Percentiles rank a stretch among this genome's conserved stretches.
phyloP scores from a whole-genome alignment of 2,329 filamentous ascomycete species.

The Neobulgaria alba region DNA sequence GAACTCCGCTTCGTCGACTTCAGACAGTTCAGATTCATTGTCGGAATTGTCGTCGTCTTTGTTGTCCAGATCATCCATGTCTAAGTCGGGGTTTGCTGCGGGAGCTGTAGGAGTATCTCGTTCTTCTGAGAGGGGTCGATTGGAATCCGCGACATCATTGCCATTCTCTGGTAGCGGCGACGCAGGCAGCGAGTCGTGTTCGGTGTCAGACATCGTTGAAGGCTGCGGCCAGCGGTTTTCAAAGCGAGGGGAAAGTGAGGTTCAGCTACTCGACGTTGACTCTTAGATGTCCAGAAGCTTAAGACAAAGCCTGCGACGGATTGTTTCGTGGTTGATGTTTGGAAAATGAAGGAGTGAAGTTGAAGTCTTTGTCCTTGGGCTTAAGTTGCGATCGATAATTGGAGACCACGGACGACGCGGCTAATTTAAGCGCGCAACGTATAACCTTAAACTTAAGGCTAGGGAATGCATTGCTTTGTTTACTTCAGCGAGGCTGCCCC shows the following conservation, averaged over 20 bases:
- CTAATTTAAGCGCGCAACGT: no score
- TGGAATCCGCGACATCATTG: constrained; percentile 13
- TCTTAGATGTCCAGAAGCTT: no score
- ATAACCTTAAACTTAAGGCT: no score
- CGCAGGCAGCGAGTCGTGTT: constrained; percentile 14
- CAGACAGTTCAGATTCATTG: constrained; percentile 49
- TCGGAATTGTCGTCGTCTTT: constrained; percentile 30
- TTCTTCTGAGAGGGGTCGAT: constrained; percentile 18
- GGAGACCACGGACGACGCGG: no score
- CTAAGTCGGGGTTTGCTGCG: constrained; percentile 22
- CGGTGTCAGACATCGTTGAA: constrained; percentile 24
- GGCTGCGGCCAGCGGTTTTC: neutral
- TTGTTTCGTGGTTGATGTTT: no score
- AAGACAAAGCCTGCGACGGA: no score
- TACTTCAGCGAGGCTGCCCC: constrained; percentile 1
- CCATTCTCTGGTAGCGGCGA: constrained; percentile 18
- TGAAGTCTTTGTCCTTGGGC: no score
- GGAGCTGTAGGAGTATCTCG: constrained; percentile 15
- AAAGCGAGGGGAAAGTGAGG: neutral
- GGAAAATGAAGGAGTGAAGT: no score
- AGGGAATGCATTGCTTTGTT: no score
- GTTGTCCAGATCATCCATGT: constrained; percentile 25
- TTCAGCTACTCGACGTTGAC: no score
- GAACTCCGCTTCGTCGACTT: constrained; percentile 62
- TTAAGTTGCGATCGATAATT: no score